Percentiles rank a stretch among this genome's conserved stretches.
phyloP scores from a whole-genome alignment of 2,329 filamentous ascomycete species.

The Colletotrichum theobromicola region DNA sequence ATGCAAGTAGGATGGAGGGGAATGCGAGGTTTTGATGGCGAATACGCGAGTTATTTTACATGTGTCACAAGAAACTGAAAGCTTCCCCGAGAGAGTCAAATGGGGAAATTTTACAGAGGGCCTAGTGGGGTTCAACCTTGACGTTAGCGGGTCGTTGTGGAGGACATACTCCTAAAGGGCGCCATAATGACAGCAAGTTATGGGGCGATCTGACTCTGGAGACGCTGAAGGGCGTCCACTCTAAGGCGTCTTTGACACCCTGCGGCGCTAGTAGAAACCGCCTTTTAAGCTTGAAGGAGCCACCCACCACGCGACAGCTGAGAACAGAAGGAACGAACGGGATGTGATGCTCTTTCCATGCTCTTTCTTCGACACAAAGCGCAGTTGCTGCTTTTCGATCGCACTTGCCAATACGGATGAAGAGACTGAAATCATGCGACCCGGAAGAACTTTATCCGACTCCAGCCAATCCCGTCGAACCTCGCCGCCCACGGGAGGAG shows the following conservation, averaged over 20 bases:
- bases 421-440: background rate
- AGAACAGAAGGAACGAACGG: background rate
- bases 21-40: background rate
- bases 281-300: background rate
- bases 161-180: background rate
- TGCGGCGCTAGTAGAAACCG: background rate
- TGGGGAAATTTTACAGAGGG: background rate
- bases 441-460: background rate
- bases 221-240: background rate
- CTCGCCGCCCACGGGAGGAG: too few species aligned
- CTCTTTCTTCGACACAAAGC: background rate
- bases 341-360: background rate
- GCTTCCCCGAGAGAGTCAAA: background rate
- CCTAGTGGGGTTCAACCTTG: background rate
- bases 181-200: background rate
- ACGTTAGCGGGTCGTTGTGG: background rate
- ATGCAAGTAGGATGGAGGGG: background rate
- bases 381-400: background rate
- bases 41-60: background rate
- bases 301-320: background rate
- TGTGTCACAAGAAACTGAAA: background rate
- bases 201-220: background rate
- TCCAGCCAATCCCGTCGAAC: background rate
- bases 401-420: background rate
- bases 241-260: conserved; percentile 3